Evolutionary conservation across 2,329 filamentous ascomycete genomes (phyloP).

Genomic region (Teratosphaeria destructans): DNA sequence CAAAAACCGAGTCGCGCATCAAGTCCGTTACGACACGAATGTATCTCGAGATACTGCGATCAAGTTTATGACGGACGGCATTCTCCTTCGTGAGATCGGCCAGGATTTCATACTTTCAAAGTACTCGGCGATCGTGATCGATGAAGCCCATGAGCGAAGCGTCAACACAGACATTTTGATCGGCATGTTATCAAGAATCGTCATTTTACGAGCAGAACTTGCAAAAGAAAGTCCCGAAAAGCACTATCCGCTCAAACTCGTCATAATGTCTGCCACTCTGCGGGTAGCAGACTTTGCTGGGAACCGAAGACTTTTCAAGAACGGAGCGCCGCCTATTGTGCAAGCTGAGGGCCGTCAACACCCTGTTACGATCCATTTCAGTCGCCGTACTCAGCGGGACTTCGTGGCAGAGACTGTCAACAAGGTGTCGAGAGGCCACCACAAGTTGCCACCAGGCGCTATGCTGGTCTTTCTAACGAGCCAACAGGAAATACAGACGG

Average conservation of each 20-base stretch:
- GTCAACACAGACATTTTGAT: constrained; percentile 98
- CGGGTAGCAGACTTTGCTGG: constrained; percentile 82
- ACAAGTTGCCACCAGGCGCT: constrained; percentile 77
- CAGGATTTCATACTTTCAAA: constrained; percentile 80
- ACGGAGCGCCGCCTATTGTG: constrained; percentile 64
- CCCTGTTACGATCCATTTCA: constrained; percentile 80
- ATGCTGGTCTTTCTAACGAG: constrained; percentile 93
- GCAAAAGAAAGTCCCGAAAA: constrained; percentile 58
- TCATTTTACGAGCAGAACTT: constrained; percentile 70
- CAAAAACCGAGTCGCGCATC: constrained; percentile 75
- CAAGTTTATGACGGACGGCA: constrained; percentile 99
- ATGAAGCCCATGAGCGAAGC: constrained; percentile 93
- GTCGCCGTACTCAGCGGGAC: constrained; percentile 69
- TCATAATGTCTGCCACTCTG: constrained; percentile 97
- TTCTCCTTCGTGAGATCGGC: constrained; percentile 80
- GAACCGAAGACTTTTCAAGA: constrained; percentile 68
- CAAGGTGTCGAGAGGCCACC: constrained; percentile 79
- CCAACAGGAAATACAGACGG: constrained; percentile 75
- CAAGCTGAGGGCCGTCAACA: constrained; percentile 88
- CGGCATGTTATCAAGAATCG: constrained; percentile 88
- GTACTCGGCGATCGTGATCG: constrained; percentile 89
- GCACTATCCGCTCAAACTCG: constrained; percentile 68
- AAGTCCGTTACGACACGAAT: constrained; percentile 84
- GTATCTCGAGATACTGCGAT: constrained; percentile 71
- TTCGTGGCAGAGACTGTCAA: constrained; percentile 84